Evolutionary conservation across 345 rosid species (phyloP).

Genomic region (Turnera subulata): DNA sequence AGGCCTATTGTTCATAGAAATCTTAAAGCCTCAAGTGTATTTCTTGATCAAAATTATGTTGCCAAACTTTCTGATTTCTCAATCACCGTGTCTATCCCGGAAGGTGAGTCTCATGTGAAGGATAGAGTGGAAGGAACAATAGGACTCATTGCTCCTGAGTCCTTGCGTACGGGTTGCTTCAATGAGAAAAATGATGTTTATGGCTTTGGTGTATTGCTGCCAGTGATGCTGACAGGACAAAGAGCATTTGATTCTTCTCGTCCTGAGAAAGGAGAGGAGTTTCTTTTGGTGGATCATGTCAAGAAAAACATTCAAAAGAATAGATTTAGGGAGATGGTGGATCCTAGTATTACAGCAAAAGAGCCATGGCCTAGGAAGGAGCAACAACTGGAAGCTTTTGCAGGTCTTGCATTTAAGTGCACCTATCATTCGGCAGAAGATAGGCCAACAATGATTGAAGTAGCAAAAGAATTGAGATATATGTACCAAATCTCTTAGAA

Average conservation of each 20-base stretch:
- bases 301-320: background rate
- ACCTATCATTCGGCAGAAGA: background rate
- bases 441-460: slow-evolving; percentile 28
- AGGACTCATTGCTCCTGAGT: slow-evolving; percentile 13
- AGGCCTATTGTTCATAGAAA: slow-evolving; percentile 16
- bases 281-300: background rate
- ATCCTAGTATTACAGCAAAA: slow-evolving; percentile 8
- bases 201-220: slow-evolving; percentile 13
- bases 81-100: slow-evolving; percentile 8
- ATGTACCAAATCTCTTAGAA: too few relatives aligned
- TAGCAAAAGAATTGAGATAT: slow-evolving; percentile 11
- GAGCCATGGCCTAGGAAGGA: slow-evolving; percentile 11
- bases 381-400: slow-evolving; percentile 6
- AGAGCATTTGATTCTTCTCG: background rate
- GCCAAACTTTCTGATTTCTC: slow-evolving; percentile 20
- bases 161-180: background rate
- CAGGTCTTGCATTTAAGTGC: slow-evolving; percentile 1
- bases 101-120: slow-evolving; percentile 13
- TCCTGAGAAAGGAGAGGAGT: background rate
- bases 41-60: slow-evolving; percentile 2
- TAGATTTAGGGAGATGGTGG: slow-evolving; percentile 3
- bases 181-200: slow-evolving; percentile 30
- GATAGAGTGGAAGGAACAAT: background rate
- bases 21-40: background rate
- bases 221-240: slow-evolving; percentile 18